Base-by-base conservation (phyloP, 768 basidiomycete genomes). In the Serendipita sp. region DNA sequence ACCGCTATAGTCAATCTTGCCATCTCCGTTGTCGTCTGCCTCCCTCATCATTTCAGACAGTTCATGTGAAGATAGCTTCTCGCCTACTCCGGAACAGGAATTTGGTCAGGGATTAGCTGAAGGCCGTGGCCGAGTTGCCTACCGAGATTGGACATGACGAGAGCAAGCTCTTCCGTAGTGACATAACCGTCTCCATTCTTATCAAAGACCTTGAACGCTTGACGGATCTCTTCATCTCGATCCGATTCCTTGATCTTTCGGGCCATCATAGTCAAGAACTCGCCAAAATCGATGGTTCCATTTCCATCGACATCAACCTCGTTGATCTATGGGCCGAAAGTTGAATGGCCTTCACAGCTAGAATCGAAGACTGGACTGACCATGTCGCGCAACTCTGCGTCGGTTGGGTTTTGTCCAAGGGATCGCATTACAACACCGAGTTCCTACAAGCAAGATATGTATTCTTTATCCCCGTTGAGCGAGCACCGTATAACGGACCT, bases 191-290 rank as follows among this genome's bases (percentile, higher is more conserved):
- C 93, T 11, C 88, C 88, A 71, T 97, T 91, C 82, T 91, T 93
- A 76, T 97, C 94, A 70, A 96, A 96, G 63, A 92, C 91, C 75
- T 88, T 88, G 83, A 97, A 97, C 31, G 95, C 95, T 78, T 94
- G 89, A 73, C 83, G 84, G 74, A 98, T 88, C 76, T 96, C 94
- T 74, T 93, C 92, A 75, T 95, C 91, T 69, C 82, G 82, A 72
- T 94, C 92, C 27, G 87, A 88, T 73, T 93, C 89, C 72, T 85
- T 84, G 88, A 91, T 91, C 77, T 89, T 89, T 69, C 87, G 79
- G 66, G 85, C 85, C 85, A 86, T 87, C 85, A 87, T 85, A 50
- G 84, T 85, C 67, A 88, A 77, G 76, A 91, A 91, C 74, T 90
- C 88, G 45, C 82, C 83, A 68, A 78, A 77, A 70, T 79, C 78